Percentiles rank a stretch among this genome's conserved stretches.
phyloP scores from a whole-genome alignment of 129 eudicot species.

The Deinandra increscens region DNA sequence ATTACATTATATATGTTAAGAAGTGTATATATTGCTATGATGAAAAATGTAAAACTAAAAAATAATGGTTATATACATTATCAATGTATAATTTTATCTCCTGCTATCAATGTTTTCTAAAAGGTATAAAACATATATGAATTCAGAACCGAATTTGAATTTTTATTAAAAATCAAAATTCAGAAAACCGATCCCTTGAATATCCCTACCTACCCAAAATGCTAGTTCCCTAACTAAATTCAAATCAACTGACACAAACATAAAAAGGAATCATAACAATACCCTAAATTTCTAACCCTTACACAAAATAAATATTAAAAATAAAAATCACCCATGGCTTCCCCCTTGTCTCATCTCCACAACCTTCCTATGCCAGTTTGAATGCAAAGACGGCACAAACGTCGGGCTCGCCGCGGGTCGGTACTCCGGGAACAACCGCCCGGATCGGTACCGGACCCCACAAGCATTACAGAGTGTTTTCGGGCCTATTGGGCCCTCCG shows the following conservation, averaged over 20 bases:
- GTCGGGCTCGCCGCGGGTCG: conserved; percentile 89
- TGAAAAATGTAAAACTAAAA: too few relatives aligned
- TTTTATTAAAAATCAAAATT: too few relatives aligned
- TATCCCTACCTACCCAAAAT: too few relatives aligned
- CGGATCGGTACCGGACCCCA: conserved; percentile 73
- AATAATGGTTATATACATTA: too few relatives aligned
- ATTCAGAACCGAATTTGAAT: too few relatives aligned
- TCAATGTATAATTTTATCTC: too few relatives aligned
- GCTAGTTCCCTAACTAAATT: too few relatives aligned
- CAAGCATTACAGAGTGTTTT: conserved; percentile 85
- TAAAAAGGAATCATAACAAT: conserved; percentile 17
- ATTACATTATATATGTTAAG: too few relatives aligned
- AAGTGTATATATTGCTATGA: too few relatives aligned
- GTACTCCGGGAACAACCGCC: conserved; percentile 77
- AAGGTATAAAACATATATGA: too few relatives aligned
- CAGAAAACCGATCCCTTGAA: too few relatives aligned
- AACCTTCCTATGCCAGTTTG: conserved; percentile 70
- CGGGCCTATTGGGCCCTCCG: conserved; percentile 85
- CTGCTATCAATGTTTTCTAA: too few relatives aligned
- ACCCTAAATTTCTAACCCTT: conserved; percentile 31
- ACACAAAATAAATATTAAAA: conserved; percentile 25
- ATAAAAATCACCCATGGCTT: conserved; percentile 10
- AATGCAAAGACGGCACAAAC: conserved; percentile 59
- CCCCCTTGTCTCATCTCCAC: conserved; percentile 61
- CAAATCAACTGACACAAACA: not conserved